These are phyloP conservation scores for Heracleum sosnowskyi DNA, from an alignment of 129 eudicot species.

Conservation along the genomic window DNA sequence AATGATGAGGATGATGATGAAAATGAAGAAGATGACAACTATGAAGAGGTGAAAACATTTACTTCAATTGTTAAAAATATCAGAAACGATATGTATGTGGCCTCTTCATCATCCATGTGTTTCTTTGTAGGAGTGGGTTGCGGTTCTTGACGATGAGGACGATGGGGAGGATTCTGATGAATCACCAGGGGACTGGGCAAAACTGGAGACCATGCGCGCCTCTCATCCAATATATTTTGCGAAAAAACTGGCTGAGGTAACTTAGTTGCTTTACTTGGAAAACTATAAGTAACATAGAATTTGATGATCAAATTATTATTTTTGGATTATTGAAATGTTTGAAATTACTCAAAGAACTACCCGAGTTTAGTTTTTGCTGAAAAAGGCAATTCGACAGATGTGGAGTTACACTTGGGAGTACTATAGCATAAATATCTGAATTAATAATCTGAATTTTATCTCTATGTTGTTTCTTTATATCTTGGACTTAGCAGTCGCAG, in stretches of 20 bases:
- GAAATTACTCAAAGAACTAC: background rate
- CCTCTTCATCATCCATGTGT: conserved; percentile 13
- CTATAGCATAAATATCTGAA: background rate
- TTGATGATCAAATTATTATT: background rate
- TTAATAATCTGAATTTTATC: background rate
- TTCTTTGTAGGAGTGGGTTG: conserved; percentile 72
- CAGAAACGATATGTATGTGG: conserved; percentile 2
- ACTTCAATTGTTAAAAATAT: conserved; percentile 12
- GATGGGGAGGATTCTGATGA: conserved; percentile 71
- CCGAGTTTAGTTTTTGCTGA: background rate
- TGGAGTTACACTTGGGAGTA: background rate
- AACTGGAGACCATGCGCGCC: conserved; percentile 94
- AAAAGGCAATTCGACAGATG: background rate
- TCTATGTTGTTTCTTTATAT: background rate
- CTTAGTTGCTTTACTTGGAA: conserved; percentile 5
- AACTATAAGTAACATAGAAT: background rate
- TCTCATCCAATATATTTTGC: conserved; percentile 97
- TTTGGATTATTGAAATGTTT: background rate
- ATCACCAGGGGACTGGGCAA: conserved; percentile 93
- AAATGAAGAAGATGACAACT: conserved; percentile 43
- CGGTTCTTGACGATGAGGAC: conserved; percentile 62
- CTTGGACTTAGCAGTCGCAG: conserved; percentile 5
- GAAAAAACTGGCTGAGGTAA: conserved; percentile 45
- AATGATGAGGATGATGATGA: conserved; percentile 31
- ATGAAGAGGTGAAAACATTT: conserved; percentile 38